These are phyloP conservation scores for Bipolaris oryzae DNA, from an alignment of 2,329 filamentous ascomycete species.

Conservation along the genomic window DNA sequence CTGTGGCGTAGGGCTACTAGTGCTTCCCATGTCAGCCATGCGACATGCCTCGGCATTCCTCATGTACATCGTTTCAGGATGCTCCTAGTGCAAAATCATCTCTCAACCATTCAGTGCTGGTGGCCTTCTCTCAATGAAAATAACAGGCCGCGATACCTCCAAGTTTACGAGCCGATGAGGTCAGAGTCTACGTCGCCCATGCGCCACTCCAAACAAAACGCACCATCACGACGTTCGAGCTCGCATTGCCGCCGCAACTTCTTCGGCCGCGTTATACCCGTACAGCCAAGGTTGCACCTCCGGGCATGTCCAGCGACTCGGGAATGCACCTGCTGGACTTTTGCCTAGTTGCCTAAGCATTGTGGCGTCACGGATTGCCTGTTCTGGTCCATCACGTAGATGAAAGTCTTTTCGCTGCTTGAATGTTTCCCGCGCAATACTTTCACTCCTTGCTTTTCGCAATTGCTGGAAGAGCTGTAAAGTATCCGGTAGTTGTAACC, in stretches of 20 bases:
- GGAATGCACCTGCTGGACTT: conserved; percentile 61
- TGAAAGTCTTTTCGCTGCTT: conserved; percentile 53
- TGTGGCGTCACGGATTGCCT: conserved; percentile 62
- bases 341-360: conserved; percentile 63
- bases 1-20: conserved; percentile 6
- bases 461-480: conserved; percentile 55
- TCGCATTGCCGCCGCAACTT: conserved; percentile 31
- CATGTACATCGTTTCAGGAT: conserved; percentile 7
- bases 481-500: conserved; percentile 43
- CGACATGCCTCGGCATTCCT: conserved; percentile 10
- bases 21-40: conserved; percentile 6
- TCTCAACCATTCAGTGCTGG: neutral
- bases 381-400: conserved; percentile 59
- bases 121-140: neutral
- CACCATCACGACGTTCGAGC: neutral
- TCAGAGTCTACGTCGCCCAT: neutral
- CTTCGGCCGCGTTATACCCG: conserved; percentile 42
- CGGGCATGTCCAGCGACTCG: conserved; percentile 61
- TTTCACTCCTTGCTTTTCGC: conserved; percentile 57
- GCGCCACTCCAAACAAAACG: neutral
- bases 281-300: conserved; percentile 46
- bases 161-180: neutral
- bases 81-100: conserved; percentile 6
- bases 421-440: conserved; percentile 68
- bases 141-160: neutral